phyloP scores from a whole-genome alignment of 2,329 filamentous ascomycete genomes.

The Beauveria medogensis region DNA sequence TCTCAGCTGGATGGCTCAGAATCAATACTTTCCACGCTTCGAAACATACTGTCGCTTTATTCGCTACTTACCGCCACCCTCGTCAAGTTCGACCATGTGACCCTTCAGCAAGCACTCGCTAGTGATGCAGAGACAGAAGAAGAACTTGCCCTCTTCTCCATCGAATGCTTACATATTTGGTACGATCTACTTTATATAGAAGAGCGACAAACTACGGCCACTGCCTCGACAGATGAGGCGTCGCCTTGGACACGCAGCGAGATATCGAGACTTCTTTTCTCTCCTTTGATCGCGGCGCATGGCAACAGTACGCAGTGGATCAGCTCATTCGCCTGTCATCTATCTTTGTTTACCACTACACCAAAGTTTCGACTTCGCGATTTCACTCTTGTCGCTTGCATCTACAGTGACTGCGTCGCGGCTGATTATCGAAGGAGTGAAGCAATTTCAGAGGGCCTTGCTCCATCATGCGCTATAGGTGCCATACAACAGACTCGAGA shows the following conservation, averaged over 20 bases:
- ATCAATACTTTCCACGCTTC: background rate
- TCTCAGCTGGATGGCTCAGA: background rate
- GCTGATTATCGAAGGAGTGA: background rate
- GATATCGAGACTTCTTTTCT: background rate
- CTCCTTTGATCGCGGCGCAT: background rate
- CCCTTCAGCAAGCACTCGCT: background rate
- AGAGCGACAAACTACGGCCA: background rate
- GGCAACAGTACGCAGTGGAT: conserved; percentile 2
- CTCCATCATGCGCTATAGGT: too few species aligned
- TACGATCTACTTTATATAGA: background rate
- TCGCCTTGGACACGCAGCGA: background rate
- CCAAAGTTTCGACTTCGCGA: background rate
- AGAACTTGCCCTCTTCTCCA: background rate
- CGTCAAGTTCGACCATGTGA: background rate
- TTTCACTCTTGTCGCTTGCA: background rate
- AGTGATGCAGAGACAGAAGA: background rate
- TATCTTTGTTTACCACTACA: background rate
- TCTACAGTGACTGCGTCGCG: background rate
- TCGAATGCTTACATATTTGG: background rate
- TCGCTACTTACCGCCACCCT: conserved; percentile 1
- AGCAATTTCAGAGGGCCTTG: background rate
- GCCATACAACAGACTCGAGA: background rate
- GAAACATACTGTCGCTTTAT: background rate
- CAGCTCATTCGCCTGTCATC: background rate
- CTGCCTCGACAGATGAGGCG: background rate